These are phyloP conservation scores for Tylopilus vinaceipallidus DNA, from an alignment of 768 basidiomycete genomes.

Conservation along the genomic window DNA sequence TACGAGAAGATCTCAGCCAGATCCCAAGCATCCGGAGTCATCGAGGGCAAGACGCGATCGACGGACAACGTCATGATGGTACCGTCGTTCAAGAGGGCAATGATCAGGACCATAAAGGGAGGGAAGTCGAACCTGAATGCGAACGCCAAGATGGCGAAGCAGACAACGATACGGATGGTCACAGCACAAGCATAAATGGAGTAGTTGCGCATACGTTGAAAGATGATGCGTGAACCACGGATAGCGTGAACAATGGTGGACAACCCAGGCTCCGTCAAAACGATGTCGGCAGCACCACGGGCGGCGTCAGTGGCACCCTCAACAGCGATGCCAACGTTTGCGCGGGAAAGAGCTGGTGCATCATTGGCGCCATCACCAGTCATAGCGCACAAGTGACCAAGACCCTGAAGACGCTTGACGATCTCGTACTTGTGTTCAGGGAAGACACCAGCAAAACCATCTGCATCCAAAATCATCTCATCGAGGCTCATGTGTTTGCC, in stretches of 20 bases:
- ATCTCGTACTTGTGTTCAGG: constrained; percentile 99
- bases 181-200: constrained; percentile 96
- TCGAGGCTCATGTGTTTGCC: constrained; percentile 83
- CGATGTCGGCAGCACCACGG: constrained; percentile 97
- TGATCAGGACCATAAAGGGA: constrained; percentile 99
- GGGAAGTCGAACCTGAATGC: constrained; percentile 98
- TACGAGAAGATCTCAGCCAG: constrained; percentile 94
- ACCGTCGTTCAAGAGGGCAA: constrained; percentile 95
- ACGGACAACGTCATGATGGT: constrained; percentile 99
- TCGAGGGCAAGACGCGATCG: constrained; percentile 92
- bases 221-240: constrained; percentile 96
- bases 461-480: constrained; percentile 99
- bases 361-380: constrained; percentile 99
- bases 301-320: constrained; percentile 99
- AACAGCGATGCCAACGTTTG: constrained; percentile 99
- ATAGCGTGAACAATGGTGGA: constrained; percentile 99
- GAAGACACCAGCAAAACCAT: constrained; percentile 99
- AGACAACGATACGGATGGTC: constrained; percentile 98
- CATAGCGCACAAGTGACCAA: constrained; percentile 97
- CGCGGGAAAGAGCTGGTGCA: constrained; percentile 94
- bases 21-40: constrained; percentile 94
- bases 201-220: constrained; percentile 99
- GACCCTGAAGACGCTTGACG: constrained; percentile 95
- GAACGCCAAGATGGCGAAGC: constrained; percentile 94
- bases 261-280: constrained; percentile 96